Evolutionary conservation across 2,329 filamentous ascomycete genomes (phyloP).

Genomic region (Cordyceps cateniannulata): DNA sequence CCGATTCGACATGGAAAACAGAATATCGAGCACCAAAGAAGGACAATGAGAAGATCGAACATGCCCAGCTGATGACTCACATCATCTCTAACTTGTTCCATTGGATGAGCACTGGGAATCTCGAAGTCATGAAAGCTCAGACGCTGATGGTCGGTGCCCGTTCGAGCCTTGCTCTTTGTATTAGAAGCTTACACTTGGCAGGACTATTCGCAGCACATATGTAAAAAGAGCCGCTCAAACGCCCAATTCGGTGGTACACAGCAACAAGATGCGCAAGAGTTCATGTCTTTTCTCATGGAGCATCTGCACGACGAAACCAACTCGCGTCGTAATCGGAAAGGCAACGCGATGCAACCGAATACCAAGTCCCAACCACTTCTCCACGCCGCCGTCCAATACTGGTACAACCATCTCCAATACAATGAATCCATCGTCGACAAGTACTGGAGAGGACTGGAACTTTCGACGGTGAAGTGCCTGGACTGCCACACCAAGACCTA

Average conservation of each 20-base stretch:
- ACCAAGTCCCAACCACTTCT: slow-evolving; percentile 29
- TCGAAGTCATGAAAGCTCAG: slow-evolving; percentile 33
- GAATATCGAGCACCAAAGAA: neutral
- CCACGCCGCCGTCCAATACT: slow-evolving; percentile 65
- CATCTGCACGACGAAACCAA: slow-evolving; percentile 86
- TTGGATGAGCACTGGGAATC: slow-evolving; percentile 47
- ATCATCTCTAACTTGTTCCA: slow-evolving; percentile 54
- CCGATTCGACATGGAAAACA: neutral
- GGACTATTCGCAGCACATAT: slow-evolving; percentile 46
- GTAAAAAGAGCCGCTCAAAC: slow-evolving; percentile 22
- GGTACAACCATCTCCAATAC: slow-evolving; percentile 61
- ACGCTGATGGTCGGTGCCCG: slow-evolving; percentile 48
- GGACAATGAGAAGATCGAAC: slow-evolving; percentile 42
- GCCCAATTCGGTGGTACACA: slow-evolving; percentile 60
- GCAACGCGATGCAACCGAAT: slow-evolving; percentile 25
- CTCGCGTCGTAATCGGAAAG: slow-evolving; percentile 37
- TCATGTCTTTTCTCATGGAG: slow-evolving; percentile 74
- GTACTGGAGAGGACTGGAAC: slow-evolving; percentile 73
- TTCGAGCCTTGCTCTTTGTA: neutral
- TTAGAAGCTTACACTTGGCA: slow-evolving; percentile 26
- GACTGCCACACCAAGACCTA: slow-evolving; percentile 44
- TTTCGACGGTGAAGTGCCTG: slow-evolving; percentile 64
- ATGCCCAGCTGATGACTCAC: slow-evolving; percentile 52
- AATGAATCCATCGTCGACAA: slow-evolving; percentile 72
- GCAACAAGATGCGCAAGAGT: slow-evolving; percentile 91